Conservation (phyloP, 148 eudicot genomes). For the Pouteria glomerata region DNA sequence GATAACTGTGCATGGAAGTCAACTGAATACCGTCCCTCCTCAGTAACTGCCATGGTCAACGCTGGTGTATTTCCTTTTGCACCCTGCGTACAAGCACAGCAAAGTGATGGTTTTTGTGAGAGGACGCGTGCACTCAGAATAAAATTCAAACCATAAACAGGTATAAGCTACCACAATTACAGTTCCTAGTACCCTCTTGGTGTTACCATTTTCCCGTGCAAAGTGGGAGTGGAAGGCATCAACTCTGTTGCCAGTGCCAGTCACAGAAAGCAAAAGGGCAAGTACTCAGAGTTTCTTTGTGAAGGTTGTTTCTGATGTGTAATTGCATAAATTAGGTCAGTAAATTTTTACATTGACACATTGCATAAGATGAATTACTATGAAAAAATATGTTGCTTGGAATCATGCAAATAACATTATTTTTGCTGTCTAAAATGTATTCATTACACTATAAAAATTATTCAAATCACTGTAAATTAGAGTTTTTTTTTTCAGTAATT, state of each 20-base stretch:
- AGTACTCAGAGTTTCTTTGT: neutral
- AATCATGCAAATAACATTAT: neutral
- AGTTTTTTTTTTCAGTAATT: too few species aligned
- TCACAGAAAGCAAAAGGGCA: neutral
- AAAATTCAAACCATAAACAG: neutral
- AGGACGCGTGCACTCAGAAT: neutral
- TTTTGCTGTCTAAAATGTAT: too few species aligned
- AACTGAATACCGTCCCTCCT: constrained; percentile 57
- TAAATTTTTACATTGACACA: neutral
- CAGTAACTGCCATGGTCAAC: constrained; percentile 39
- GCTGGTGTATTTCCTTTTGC: constrained; percentile 52
- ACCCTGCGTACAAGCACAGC: constrained; percentile 42
- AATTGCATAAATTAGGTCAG: neutral
- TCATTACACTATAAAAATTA: neutral
- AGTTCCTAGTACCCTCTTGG: neutral
- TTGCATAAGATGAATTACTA: neutral
- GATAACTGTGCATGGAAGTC: constrained; percentile 82
- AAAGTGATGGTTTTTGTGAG: neutral
- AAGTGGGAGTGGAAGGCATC: neutral
- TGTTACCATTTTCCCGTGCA: neutral
- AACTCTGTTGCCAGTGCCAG: neutral
- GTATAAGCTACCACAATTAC: neutral
- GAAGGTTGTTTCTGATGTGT: neutral
- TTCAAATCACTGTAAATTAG: neutral
- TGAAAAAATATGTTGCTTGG: neutral